These are phyloP conservation scores for Eucalyptus decipiens DNA, from an alignment of 345 rosid species.

Conservation along the genomic window DNA sequence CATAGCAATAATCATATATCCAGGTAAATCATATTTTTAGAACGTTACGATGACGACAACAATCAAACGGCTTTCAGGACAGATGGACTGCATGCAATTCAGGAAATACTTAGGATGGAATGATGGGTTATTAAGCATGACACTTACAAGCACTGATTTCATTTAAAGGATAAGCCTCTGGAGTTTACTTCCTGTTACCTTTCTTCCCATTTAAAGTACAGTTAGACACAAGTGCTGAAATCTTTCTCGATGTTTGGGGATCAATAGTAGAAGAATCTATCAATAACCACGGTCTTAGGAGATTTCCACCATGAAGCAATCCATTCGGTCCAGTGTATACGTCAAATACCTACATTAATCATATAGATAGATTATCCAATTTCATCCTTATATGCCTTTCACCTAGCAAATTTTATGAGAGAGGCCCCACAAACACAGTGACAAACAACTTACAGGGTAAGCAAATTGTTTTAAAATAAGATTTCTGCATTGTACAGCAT, in stretches of 20 bases:
- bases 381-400: neutral
- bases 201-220: conserved; percentile 38
- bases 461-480: neutral
- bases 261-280: conserved; percentile 93
- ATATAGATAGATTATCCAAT: neutral
- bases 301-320: conserved; percentile 49
- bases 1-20: neutral
- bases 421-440: neutral
- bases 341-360: conserved; percentile 51
- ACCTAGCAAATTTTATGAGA: neutral
- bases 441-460: neutral
- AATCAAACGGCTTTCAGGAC: neutral
- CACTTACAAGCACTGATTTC: neutral
- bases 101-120: neutral
- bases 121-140: neutral
- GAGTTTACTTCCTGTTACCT: conserved; percentile 25
- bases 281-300: conserved; percentile 45
- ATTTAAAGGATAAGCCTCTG: neutral
- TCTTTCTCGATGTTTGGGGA: conserved; percentile 74
- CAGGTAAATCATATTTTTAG: neutral
- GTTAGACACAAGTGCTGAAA: conserved; percentile 46
- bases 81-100: neutral
- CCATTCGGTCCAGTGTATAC: conserved; percentile 76
- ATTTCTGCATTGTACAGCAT: neutral
- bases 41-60: accelerated